Evolutionary conservation across 2,329 filamentous ascomycete genomes (phyloP).

Genomic region (Trichoderma cornu-damae): DNA sequence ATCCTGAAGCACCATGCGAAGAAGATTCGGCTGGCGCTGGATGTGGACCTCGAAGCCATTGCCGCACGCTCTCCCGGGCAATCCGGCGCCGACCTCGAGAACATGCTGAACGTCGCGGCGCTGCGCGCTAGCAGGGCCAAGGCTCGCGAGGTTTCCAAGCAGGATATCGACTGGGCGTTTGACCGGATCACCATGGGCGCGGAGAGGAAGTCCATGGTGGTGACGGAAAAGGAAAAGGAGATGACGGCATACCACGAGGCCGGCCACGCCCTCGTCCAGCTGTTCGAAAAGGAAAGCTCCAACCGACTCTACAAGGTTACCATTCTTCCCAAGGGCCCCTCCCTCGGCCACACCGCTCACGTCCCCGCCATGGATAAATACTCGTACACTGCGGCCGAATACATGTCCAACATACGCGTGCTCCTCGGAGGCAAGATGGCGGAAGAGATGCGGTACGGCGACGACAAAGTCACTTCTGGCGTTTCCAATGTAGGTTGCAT

Average conservation of each 20-base stretch:
- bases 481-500: constrained; percentile 62
- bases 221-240: constrained; percentile 88
- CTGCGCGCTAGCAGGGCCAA: constrained; percentile 90
- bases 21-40: constrained; percentile 73
- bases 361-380: constrained; percentile 92
- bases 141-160: constrained; percentile 65
- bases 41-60: constrained; percentile 78
- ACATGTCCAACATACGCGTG: constrained; percentile 72
- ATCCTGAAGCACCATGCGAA: constrained; percentile 92
- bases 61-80: constrained; percentile 86
- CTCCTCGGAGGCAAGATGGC: constrained; percentile 82
- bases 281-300: constrained; percentile 68
- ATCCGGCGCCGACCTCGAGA: constrained; percentile 93
- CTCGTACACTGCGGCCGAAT: constrained; percentile 79
- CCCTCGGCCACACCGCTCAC: constrained; percentile 80
- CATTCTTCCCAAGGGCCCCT: constrained; percentile 83
- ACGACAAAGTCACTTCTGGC: constrained; percentile 87
- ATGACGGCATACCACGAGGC: constrained; percentile 97
- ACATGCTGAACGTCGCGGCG: constrained; percentile 92
- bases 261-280: constrained; percentile 84
- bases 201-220: constrained; percentile 82
- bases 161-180: constrained; percentile 94
- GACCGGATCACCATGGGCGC: constrained; percentile 98
- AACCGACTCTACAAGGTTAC: constrained; percentile 93
- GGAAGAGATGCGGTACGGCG: constrained; percentile 85